A percentile compares a stretch with the other conserved stretches of the same genome.
These are phyloP conservation scores for Eucommia ulmoides DNA, from an alignment of 257 asterid species.

Conservation along the genomic window DNA sequence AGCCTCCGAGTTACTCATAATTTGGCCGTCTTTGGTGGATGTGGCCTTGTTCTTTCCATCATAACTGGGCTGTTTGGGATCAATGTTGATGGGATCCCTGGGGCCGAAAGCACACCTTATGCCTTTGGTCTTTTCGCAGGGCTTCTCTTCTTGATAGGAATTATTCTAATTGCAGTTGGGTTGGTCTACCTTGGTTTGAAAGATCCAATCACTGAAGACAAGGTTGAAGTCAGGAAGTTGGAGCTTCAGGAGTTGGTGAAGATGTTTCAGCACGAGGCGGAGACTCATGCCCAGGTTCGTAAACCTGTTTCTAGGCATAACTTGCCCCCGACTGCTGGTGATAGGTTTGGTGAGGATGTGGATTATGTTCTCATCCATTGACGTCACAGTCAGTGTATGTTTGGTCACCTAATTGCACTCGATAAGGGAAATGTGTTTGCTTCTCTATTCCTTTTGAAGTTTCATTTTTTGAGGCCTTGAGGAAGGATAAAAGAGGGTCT, in stretches of 20 bases:
- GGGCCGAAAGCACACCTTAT: constrained; percentile 57
- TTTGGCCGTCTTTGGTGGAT: constrained; percentile 90
- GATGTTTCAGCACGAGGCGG: constrained; percentile 90
- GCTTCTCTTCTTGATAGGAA: constrained; percentile 46
- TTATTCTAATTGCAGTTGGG: constrained; percentile 53
- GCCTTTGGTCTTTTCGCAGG: constrained; percentile 78
- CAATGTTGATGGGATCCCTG: constrained; percentile 96
- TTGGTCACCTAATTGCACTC: too few species aligned
- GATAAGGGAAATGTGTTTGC: too few species aligned
- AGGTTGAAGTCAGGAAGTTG: constrained; percentile 73
- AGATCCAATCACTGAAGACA: constrained; percentile 54
- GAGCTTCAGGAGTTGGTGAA: constrained; percentile 71
- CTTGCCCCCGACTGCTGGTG: constrained; percentile 85
- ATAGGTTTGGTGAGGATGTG: constrained; percentile 36
- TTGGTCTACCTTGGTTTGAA: constrained; percentile 70
- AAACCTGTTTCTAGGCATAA: constrained; percentile 48
- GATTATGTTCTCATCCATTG: constrained; percentile 55
- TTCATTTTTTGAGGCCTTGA: too few species aligned
- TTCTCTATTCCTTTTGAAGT: too few species aligned
- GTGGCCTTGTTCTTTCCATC: constrained; percentile 85
- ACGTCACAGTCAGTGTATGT: too few species aligned
- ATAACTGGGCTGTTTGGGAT: constrained; percentile 86
- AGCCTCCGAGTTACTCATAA: constrained; percentile 90
- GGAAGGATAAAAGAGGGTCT: too few species aligned
- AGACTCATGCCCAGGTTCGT: constrained; percentile 85